These are phyloP conservation scores for Naganishia vaughanmartiniae DNA, from an alignment of 768 basidiomycete species.

Conservation along the genomic window DNA sequence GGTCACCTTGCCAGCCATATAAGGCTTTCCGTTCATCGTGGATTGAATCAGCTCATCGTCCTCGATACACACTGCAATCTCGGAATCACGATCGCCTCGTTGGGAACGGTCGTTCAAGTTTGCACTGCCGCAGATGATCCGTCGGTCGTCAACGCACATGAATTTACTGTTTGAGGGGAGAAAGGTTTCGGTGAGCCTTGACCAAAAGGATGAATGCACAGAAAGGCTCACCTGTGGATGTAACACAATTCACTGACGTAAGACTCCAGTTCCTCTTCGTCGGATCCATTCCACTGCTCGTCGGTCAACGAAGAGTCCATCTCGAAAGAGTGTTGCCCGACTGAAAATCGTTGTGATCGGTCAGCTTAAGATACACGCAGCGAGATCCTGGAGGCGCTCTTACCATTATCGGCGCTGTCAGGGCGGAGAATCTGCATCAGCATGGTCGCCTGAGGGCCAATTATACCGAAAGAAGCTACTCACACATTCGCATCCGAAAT, in stretches of 20 bases:
- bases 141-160: slow-evolving; percentile 90
- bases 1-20: slow-evolving; percentile 74
- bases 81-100: slow-evolving; percentile 82
- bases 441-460: background rate
- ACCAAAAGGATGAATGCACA: slow-evolving; percentile 55
- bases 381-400: slow-evolving; percentile 12
- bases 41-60: slow-evolving; percentile 74
- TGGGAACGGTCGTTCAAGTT: slow-evolving; percentile 58
- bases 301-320: slow-evolving; percentile 64
- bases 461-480: slow-evolving; percentile 16
- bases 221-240: slow-evolving; percentile 54
- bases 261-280: slow-evolving; percentile 77
- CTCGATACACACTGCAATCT: slow-evolving; percentile 89
- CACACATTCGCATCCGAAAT: slow-evolving; percentile 45
- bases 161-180: slow-evolving; percentile 55
- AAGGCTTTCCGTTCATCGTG: slow-evolving; percentile 72
- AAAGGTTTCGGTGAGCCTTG: slow-evolving; percentile 28
- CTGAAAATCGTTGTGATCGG: slow-evolving; percentile 39
- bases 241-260: slow-evolving; percentile 56
- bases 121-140: slow-evolving; percentile 90
- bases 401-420: slow-evolving; percentile 43
- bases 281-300: slow-evolving; percentile 79
- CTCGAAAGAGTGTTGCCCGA: slow-evolving; percentile 73
- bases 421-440: background rate
- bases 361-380: background rate